These are phyloP conservation scores for Colletotrichum tabaci DNA, from an alignment of 2,329 filamentous ascomycete genomes.

Conservation along the genomic window DNA sequence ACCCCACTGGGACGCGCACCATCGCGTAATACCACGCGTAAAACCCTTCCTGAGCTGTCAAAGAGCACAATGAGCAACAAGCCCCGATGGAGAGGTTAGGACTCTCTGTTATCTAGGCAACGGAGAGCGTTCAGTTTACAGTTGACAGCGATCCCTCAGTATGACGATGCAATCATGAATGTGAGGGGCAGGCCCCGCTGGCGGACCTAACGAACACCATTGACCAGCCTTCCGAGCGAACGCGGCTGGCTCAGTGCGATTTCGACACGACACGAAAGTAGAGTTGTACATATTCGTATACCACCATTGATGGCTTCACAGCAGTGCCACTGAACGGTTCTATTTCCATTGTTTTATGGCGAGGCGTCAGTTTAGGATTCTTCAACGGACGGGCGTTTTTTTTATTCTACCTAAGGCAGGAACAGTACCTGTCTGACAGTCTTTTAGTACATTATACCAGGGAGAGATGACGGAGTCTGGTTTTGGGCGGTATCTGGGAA, in stretches of 20 bases:
- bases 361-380: constrained; percentile 35
- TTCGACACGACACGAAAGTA: constrained; percentile 13
- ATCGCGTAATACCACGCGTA: constrained; percentile 61
- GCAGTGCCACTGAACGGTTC: constrained; percentile 30
- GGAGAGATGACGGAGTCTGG: constrained; percentile 27
- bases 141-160: background rate
- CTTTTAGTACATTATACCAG: constrained; percentile 40
- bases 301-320: constrained; percentile 31
- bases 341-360: constrained; percentile 34
- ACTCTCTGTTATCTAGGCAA: constrained; percentile 16
- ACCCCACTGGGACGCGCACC: constrained; percentile 64
- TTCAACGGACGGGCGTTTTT: constrained; percentile 20
- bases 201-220: constrained; percentile 29
- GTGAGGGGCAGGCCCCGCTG: constrained; percentile 36
- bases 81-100: constrained; percentile 65
- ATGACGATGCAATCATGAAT: background rate
- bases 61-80: constrained; percentile 55
- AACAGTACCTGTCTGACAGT: constrained; percentile 22
- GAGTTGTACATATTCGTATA: constrained; percentile 37
- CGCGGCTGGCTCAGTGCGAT: background rate
- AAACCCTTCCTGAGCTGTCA: constrained; percentile 50
- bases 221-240: background rate
- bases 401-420: constrained; percentile 15
- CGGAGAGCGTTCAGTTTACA: constrained; percentile 12
- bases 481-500: constrained; percentile 25